Base-by-base conservation (phyloP, 2,329 filamentous ascomycete species). In the Aspergillus sp. region DNA sequence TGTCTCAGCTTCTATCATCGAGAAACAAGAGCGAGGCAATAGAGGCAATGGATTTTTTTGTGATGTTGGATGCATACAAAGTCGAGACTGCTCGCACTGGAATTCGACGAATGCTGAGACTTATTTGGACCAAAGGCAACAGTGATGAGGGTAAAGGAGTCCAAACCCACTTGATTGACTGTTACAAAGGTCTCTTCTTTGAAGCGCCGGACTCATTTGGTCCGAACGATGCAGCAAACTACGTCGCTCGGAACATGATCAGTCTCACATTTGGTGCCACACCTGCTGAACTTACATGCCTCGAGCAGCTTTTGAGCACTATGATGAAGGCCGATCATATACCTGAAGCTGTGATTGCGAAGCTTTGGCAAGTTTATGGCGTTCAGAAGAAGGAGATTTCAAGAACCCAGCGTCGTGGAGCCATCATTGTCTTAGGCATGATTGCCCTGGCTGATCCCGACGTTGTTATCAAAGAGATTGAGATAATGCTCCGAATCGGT, bases 41-140 rank as follows among this genome's bases (percentile, higher is more conserved):
- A 61, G 96, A 99, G 74, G 95, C 96, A 15, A 99, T 99, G 87
- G 95, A 99, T 72, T 99, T 96, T 76, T 96, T 99, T 65, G 92
- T 96, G 65, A 86, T 96, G 44, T 89, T 95, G 44, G 93, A 99
- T 72, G 93, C 93, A 5, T 98, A 98, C 81, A 95, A 96, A 73
- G 89, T 99, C 57, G 90, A 97, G 73, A 91, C 95, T 64, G 92
- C 96, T 70, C 93, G 96, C 73, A 78, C 89, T 39, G 95, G 96
- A 56, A 98, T 99, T 68, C 86, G 93, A 58, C 89, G 92, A 56
- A 99, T 99, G 95, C 82, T 99, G 62, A 88, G 93, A 53, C 82
- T 99, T 18, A 99, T 99, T 73, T 99, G 95, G 95, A 99, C 95
- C 62, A 99, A 99, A 77, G 93, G 95, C 66, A 99, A 98, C 76